Conservation (phyloP, 768 basidiomycete species). For the Nidularia pulvinata region DNA sequence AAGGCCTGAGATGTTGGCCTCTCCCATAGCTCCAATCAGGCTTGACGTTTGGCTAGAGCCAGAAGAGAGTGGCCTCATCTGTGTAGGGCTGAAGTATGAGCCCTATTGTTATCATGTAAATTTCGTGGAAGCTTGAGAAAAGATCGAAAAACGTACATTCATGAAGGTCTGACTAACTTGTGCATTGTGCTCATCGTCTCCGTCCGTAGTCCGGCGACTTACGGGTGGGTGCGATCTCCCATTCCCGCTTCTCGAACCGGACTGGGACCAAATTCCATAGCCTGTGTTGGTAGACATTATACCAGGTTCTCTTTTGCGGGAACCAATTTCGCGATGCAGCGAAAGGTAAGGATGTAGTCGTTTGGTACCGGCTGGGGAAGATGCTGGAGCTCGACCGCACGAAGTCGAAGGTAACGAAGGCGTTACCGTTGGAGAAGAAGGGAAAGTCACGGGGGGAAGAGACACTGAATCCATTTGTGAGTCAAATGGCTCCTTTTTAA, state of each 20-base stretch:
- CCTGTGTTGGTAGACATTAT: constrained; percentile 32
- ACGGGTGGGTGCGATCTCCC: constrained; percentile 23
- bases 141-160: constrained; percentile 22
- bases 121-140: too few species aligned
- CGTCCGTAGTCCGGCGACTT: constrained; percentile 37
- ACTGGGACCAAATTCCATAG: constrained; percentile 27
- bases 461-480: constrained; percentile 32
- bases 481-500: constrained; percentile 47
- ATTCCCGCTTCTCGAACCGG: constrained; percentile 20
- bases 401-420: constrained; percentile 22
- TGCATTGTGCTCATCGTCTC: constrained; percentile 24
- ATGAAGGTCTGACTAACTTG: constrained; percentile 30
- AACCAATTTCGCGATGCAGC: constrained; percentile 20
- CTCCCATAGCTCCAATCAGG: constrained; percentile 67
- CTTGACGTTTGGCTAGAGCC: constrained; percentile 45
- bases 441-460: constrained; percentile 24
- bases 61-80: constrained; percentile 32
- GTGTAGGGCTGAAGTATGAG: constrained; percentile 6
- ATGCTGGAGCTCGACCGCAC: constrained; percentile 26
- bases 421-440: constrained; percentile 14
- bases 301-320: constrained; percentile 25
- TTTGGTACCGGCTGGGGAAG: constrained; percentile 26
- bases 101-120: not conserved
- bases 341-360: constrained; percentile 36
- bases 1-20: constrained; percentile 30